These are phyloP conservation scores for Limnomonas spitsbergensis DNA, from an alignment of 139 green algal species.

Conservation along the genomic window DNA sequence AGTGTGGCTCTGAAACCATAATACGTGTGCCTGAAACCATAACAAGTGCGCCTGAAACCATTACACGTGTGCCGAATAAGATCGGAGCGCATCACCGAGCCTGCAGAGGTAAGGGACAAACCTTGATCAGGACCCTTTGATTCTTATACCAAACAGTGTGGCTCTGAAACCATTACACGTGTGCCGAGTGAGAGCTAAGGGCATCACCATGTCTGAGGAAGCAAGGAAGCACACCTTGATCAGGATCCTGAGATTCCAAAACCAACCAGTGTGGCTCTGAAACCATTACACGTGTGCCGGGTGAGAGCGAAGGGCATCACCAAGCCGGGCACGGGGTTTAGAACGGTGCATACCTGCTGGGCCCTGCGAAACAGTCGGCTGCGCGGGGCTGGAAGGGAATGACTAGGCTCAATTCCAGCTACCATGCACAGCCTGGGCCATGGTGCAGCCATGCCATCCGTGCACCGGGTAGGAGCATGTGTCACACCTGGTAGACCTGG, in stretches of 20 bases:
- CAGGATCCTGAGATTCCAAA: neutral
- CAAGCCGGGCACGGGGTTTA: no score
- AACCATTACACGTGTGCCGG: neutral
- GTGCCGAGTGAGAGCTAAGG: neutral
- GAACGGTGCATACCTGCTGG: no score
- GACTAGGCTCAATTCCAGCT: no score
- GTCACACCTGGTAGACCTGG: no score
- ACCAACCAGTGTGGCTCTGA: neutral
- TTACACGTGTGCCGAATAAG: neutral
- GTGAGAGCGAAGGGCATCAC: neutral
- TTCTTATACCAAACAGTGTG: neutral
- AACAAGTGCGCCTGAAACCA: no score
- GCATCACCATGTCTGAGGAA: neutral
- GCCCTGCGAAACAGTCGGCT: no score
- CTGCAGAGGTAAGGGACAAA: neutral
- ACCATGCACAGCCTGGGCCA: no score
- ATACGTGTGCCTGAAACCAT: no score
- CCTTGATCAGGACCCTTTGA: neutral
- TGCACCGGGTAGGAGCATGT: no score
- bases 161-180: conserved; percentile 2
- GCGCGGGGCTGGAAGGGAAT: no score
- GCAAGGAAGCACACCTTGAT: neutral
- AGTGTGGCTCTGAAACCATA: neutral
- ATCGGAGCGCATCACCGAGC: neutral
- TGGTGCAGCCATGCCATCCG: no score